Evolutionary conservation across 768 basidiomycete species (phyloP), one percentile per base, ranked within the genome.

Genomic region (Panaeolus papilionaceus): DNA sequence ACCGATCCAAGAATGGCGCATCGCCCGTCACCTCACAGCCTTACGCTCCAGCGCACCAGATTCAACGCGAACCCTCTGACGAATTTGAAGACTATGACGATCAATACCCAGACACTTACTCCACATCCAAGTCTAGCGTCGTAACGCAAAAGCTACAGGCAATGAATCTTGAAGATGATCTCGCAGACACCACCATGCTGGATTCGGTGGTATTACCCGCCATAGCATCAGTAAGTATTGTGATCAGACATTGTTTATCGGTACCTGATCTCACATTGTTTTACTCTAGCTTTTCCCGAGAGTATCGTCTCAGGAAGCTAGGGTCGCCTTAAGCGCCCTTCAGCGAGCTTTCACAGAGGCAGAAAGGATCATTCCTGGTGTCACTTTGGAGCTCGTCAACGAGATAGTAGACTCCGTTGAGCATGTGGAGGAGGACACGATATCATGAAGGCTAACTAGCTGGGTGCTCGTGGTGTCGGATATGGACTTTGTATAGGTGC

Each of bases 201-300:
- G 96, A 98, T 74, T 95, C 95, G 2, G 97, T 99, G 38, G 91
- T 98, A 63, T 80, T 98, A 37, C 98, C 98, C 26, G 96, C 96
- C n/a, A 91, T 99, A 72, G 94, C 96, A 51, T 96, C 94, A 69
- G 97, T 98, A 71, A 78, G 92, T 81, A 1, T 23, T 47, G 12
- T n/a, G 54, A 58, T 58, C 16, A 16, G 38, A 39, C 38, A 47
- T 51, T 33, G 28, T 14, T 49, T 20, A 44, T 37, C 11, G n/a
- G 33, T 6, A 26, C 14, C 37, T 64, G 45, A 66, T 69, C 62
- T 61, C 71, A 69, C n/a, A 45, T 49, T 66, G 2, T 16, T 33
- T 33, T 66, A 49, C 40, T 65, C 23, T 72, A 98, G 96, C 82
- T 99, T 38, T 94, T 96, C 78, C 94, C 94, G 68, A 88, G 97